Evolutionary conservation across 2,329 filamentous ascomycete genomes (phyloP).

Genomic region (Aspergillus clavatus): DNA sequence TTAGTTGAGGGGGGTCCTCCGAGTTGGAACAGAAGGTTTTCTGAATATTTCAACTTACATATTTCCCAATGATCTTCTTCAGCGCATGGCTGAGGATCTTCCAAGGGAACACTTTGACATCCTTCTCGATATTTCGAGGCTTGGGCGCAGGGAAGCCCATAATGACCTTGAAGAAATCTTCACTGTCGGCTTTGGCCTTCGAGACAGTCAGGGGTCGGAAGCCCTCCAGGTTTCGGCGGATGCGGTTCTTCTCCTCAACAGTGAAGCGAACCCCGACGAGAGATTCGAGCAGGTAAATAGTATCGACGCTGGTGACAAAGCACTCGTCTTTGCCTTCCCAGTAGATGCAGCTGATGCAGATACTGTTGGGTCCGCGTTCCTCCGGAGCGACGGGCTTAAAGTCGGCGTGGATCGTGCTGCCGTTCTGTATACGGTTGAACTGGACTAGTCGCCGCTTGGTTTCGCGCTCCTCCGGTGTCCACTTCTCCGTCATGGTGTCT

Average conservation of each 20-base stretch:
- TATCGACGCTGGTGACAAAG: conserved; percentile 94
- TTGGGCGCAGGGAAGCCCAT: conserved; percentile 96
- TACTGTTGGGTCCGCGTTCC: conserved; percentile 75
- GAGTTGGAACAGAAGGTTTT: too few species aligned
- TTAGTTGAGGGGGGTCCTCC: conserved; percentile 19
- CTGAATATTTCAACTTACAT: conserved; percentile 65
- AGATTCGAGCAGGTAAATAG: conserved; percentile 89
- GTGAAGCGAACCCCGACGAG: conserved; percentile 82
- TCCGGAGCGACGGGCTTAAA: conserved; percentile 76
- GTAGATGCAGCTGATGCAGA: conserved; percentile 95
- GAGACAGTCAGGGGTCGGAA: conserved; percentile 91
- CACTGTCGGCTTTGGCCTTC: conserved; percentile 85
- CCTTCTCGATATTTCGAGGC: conserved; percentile 96
- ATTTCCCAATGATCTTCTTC: conserved; percentile 99
- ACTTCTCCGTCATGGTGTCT: conserved; percentile 74
- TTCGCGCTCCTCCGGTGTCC: conserved; percentile 76
- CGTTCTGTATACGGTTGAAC: conserved; percentile 76
- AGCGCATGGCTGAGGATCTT: conserved; percentile 79
- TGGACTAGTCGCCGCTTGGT: conserved; percentile 79
- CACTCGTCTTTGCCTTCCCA: conserved; percentile 90
- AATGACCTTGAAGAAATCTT: conserved; percentile 98
- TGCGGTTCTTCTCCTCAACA: conserved; percentile 97
- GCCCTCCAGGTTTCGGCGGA: conserved; percentile 89
- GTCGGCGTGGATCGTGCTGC: conserved; percentile 72
- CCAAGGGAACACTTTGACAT: conserved; percentile 98